Percentiles rank a stretch among this genome's conserved stretches.
These are phyloP conservation scores for Acidiella bohemica DNA, from an alignment of 495 filamentous ascomycete genomes.

Conservation along the genomic window DNA sequence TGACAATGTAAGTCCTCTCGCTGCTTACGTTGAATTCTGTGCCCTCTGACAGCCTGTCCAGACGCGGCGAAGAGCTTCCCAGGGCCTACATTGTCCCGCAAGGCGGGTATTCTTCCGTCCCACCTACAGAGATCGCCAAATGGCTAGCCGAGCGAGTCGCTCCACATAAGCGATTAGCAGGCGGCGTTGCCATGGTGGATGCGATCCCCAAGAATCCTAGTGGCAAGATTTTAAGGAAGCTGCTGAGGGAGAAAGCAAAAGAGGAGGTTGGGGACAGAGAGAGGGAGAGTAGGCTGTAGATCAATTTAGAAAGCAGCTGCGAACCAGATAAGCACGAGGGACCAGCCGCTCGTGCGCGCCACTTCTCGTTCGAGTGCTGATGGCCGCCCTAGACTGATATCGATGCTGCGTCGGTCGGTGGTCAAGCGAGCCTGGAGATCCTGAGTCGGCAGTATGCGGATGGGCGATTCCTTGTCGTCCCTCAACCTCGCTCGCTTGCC, in stretches of 20 bases:
- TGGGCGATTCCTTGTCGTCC: too few species aligned
- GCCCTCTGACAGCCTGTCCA: constrained; percentile 4
- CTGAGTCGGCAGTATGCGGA: too few species aligned
- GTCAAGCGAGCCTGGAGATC: too few species aligned
- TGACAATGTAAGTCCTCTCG: constrained; percentile 20
- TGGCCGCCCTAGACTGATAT: too few species aligned
- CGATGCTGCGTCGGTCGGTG: too few species aligned
- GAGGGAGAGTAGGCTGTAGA: constrained; percentile 17
- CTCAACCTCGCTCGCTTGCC: too few species aligned
- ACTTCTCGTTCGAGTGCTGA: too few species aligned
- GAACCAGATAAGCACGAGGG: too few species aligned
- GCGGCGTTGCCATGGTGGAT: constrained; percentile 25
- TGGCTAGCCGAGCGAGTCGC: constrained; percentile 24
- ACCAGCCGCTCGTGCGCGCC: too few species aligned
- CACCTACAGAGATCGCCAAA: constrained; percentile 22
- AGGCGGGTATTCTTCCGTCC: constrained; percentile 7
- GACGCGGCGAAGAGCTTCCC: constrained; percentile 27
- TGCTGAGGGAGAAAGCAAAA: constrained; percentile 26
- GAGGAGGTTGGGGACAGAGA: constrained; percentile 20
- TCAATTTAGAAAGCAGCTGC: too few species aligned
- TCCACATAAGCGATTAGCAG: constrained; percentile 24
- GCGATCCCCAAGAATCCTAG: constrained; percentile 32
- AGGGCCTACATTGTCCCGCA: constrained; percentile 27
- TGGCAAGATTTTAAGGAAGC: constrained; percentile 30
- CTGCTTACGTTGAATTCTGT: not conserved